phyloP scores from a whole-genome alignment of 2,329 filamentous ascomycete species.

The Epichloe uncinata region DNA sequence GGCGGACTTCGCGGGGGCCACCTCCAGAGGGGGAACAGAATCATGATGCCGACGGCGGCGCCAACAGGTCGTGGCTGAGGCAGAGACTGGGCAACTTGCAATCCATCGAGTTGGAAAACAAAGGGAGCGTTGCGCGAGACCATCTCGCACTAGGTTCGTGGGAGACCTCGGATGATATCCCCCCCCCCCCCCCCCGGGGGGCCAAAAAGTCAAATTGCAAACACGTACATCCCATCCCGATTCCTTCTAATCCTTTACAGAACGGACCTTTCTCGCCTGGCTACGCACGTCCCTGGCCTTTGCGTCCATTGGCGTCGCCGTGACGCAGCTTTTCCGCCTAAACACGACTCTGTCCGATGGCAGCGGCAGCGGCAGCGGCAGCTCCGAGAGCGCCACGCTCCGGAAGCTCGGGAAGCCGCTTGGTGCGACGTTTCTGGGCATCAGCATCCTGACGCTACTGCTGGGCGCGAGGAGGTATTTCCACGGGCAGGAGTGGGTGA shows the following conservation, averaged over 20 bases:
- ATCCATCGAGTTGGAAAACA: slow-evolving; percentile 70
- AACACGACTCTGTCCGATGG: slow-evolving; percentile 47
- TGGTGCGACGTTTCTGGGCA: slow-evolving; percentile 62
- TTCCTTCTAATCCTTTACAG: slow-evolving; percentile 25
- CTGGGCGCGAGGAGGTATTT: slow-evolving; percentile 71
- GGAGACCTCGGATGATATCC: background rate
- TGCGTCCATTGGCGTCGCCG: slow-evolving; percentile 68
- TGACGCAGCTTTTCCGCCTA: slow-evolving; percentile 74
- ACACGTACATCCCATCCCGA: background rate
- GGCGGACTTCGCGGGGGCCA: slow-evolving; percentile 7
- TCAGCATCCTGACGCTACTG: slow-evolving; percentile 61
- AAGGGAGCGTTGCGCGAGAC: slow-evolving; percentile 70
- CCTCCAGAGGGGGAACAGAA: slow-evolving; percentile 3
- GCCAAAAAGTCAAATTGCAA: background rate
- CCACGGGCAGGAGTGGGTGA: slow-evolving; percentile 66
- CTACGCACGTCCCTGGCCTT: slow-evolving; percentile 71
- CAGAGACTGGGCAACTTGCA: slow-evolving; percentile 33
- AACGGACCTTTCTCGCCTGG: slow-evolving; percentile 78
- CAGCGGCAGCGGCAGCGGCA: slow-evolving; percentile 13
- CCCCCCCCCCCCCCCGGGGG: too few relatives aligned
- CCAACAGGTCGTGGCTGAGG: slow-evolving; percentile 35
- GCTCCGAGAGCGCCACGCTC: slow-evolving; percentile 30
- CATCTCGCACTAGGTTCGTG: slow-evolving; percentile 61
- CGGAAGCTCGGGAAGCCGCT: slow-evolving; percentile 59
- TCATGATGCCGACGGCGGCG: slow-evolving; percentile 9